phyloP scores from a whole-genome alignment of 805 yeast genomes.

The Saccharomycopsis synnaedendra region DNA sequence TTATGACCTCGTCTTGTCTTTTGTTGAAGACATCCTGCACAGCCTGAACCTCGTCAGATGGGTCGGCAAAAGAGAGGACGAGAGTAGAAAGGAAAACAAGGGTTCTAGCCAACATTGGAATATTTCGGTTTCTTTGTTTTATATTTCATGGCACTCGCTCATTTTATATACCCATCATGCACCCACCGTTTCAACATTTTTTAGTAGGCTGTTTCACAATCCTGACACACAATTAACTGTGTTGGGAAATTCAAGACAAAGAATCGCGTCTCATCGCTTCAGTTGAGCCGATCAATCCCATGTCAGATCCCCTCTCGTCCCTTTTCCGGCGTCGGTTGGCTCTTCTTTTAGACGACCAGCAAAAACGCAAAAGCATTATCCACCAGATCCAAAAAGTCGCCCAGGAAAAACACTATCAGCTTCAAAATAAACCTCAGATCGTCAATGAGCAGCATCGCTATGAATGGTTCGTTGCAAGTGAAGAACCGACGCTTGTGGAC shows the following conservation, averaged over 20 bases:
- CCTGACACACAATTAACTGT: too few relatives aligned
- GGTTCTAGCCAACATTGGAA: too few relatives aligned
- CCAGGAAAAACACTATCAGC: conserved; percentile 5
- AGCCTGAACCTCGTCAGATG: too few relatives aligned
- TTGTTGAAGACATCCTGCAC: too few relatives aligned
- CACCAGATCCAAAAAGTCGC: conserved; percentile 14
- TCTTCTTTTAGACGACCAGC: conserved; percentile 11
- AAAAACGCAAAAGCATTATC: conserved; percentile 14
- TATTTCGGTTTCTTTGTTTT: too few relatives aligned
- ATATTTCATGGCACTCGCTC: too few relatives aligned
- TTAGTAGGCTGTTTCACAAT: too few relatives aligned
- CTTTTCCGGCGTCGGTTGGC: conserved; percentile 3
- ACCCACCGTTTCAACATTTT: too few relatives aligned
- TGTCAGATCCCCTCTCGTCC: background rate
- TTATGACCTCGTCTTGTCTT: too few relatives aligned
- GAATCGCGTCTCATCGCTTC: background rate
- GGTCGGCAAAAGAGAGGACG: too few relatives aligned
- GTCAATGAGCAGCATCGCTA: conserved; percentile 6
- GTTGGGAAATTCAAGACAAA: background rate
- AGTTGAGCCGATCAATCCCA: background rate
- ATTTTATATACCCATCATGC: too few relatives aligned
- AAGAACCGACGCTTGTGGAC: conserved; percentile 14
- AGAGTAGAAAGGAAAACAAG: too few relatives aligned
- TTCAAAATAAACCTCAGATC: conserved; percentile 10
- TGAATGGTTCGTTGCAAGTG: conserved; percentile 15